Conservation (phyloP, 2,329 filamentous ascomycete genomes). For the Periconia digitata region DNA sequence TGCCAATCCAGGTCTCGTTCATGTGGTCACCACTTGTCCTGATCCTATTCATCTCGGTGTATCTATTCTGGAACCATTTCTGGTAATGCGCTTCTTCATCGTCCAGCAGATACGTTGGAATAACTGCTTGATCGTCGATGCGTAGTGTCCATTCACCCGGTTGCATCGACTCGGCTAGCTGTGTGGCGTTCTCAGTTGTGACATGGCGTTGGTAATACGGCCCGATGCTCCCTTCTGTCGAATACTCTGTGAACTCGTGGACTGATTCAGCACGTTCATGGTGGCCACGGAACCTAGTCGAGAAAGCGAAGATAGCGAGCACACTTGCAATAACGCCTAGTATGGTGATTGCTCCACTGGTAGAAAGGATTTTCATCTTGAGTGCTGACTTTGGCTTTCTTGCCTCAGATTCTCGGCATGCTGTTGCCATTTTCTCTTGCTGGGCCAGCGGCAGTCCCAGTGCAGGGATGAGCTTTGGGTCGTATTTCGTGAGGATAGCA, state of each 20-base stretch:
- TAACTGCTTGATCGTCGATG: slow-evolving; percentile 20
- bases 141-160: slow-evolving; percentile 11
- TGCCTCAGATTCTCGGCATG: neutral
- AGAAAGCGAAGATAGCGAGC: neutral
- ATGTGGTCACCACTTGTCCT: neutral
- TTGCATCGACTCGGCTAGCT: neutral
- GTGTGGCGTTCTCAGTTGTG: slow-evolving; percentile 5
- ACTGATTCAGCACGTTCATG: neutral
- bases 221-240: slow-evolving; percentile 8
- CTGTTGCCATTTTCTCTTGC: neutral
- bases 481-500: slow-evolving; percentile 4
- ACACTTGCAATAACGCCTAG: neutral
- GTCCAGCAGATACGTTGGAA: slow-evolving; percentile 9
- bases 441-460: neutral
- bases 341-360: neutral
- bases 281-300: neutral
- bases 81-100: slow-evolving; percentile 13
- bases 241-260: slow-evolving; percentile 6
- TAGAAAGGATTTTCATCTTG: neutral
- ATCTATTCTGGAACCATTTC: slow-evolving; percentile 10
- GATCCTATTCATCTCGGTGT: slow-evolving; percentile 9
- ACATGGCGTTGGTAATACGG: slow-evolving; percentile 11
- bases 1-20: neutral
- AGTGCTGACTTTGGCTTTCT: too few species aligned
- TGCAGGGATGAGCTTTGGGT: neutral